Percentiles rank a stretch among this genome's conserved stretches.
Evolutionary conservation across 768 basidiomycete species (phyloP).

Genomic region (Udeniomyces megalosporus): DNA sequence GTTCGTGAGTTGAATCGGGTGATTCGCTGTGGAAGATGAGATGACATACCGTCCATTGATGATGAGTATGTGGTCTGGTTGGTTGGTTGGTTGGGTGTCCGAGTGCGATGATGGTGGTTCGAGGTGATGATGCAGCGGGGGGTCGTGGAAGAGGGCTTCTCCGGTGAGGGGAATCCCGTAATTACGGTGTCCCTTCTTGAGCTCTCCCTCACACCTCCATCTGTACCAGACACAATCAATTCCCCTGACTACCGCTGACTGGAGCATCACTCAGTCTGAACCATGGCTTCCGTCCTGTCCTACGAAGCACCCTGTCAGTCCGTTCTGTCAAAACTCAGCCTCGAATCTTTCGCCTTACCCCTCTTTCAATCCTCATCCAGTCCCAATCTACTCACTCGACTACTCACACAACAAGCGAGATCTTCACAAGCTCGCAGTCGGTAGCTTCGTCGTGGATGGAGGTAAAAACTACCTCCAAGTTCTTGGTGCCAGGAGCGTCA

Average conservation of each 20-base stretch:
- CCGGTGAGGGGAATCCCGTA: too few species aligned
- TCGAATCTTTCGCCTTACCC: too few species aligned
- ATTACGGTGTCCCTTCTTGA: too few species aligned
- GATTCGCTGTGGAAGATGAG: neutral
- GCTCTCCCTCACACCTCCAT: too few species aligned
- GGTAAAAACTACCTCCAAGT: conserved; percentile 4
- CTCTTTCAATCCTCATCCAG: conserved; percentile 13
- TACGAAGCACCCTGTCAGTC: conserved; percentile 1
- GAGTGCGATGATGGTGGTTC: too few species aligned
- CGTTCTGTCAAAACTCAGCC: neutral
- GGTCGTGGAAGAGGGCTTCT: too few species aligned
- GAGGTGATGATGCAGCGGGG: too few species aligned
- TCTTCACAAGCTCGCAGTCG: neutral
- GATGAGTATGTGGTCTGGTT: too few species aligned
- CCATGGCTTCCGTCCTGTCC: neutral
- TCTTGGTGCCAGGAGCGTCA: neutral
- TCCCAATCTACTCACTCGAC: conserved; percentile 26
- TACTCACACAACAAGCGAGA: conserved; percentile 27
- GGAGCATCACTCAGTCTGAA: neutral
- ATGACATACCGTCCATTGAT: too few species aligned
- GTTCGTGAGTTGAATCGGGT: neutral
- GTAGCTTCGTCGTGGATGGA: neutral
- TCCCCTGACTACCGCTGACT: too few species aligned
- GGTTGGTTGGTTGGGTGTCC: too few species aligned
- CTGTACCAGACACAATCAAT: too few species aligned